These are phyloP conservation scores for Chlorella sp. DNA, from an alignment of 139 green algal species.

Conservation along the genomic window DNA sequence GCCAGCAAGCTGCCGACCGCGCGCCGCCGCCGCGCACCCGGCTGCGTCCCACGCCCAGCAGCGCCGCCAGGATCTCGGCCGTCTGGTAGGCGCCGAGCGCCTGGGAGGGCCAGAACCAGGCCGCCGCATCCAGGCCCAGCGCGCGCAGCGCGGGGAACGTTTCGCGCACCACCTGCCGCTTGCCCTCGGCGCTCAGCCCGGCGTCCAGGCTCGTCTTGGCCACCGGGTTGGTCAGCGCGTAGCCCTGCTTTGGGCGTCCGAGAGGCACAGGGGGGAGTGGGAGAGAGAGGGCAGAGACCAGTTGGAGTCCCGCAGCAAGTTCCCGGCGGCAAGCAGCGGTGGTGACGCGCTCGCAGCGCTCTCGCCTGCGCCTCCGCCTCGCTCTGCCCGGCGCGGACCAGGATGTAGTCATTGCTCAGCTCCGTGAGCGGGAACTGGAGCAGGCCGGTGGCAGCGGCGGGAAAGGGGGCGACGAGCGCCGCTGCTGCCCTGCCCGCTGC, in stretches of 20 bases:
- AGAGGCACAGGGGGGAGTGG: too few relatives aligned
- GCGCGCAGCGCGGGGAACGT: slow-evolving; percentile 31
- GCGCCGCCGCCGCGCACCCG: too few relatives aligned
- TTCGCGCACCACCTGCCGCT: slow-evolving; percentile 56
- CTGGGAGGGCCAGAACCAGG: slow-evolving; percentile 52
- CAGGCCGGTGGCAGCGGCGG: slow-evolving; percentile 38
- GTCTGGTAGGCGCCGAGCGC: slow-evolving; percentile 64
- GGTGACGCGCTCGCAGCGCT: too few relatives aligned
- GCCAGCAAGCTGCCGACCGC: too few relatives aligned
- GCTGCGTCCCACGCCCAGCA: slow-evolving; percentile 46
- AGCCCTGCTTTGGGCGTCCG: too few relatives aligned
- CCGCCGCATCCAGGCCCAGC: slow-evolving; percentile 31
- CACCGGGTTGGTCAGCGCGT: slow-evolving; percentile 71
- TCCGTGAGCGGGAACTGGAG: slow-evolving; percentile 69
- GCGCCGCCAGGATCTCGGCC: slow-evolving; percentile 64
- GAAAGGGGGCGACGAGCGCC: background rate
- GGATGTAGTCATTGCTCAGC: slow-evolving; percentile 68
- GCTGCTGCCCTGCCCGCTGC: too few relatives aligned
- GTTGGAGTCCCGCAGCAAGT: too few relatives aligned
- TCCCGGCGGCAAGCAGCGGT: too few relatives aligned
- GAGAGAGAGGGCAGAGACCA: too few relatives aligned
- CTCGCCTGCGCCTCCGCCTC: slow-evolving; percentile 58
- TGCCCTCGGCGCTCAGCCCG: slow-evolving; percentile 56
- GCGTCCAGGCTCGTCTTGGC: slow-evolving; percentile 63
- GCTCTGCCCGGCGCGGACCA: slow-evolving; percentile 72